Conservation (phyloP, 441 rosid genomes). For the Pelargonium fulgidum region DNA sequence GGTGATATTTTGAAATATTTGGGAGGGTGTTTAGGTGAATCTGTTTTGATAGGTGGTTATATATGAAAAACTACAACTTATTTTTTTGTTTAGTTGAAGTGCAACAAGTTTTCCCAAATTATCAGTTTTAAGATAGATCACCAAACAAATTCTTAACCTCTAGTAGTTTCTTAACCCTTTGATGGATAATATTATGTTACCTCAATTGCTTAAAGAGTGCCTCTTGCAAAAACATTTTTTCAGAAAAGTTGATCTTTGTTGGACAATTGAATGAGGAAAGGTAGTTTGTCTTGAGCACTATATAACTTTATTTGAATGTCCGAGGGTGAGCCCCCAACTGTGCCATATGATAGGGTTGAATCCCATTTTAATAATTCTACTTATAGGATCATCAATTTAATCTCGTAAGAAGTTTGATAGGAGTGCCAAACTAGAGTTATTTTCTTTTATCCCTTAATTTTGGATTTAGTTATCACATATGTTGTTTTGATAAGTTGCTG, state of each 20-base stretch:
- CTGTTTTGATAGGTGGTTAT: not conserved
- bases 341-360: not conserved
- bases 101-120: not conserved
- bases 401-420: not conserved
- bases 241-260: not conserved
- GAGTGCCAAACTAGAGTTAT: not conserved
- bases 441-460: not conserved
- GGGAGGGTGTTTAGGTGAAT: not conserved
- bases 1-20: not conserved
- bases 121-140: not conserved
- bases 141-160: not conserved
- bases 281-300: not conserved
- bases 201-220: not conserved
- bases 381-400: not conserved
- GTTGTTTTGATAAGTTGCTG: not conserved
- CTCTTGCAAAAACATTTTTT: not conserved
- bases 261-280: not conserved
- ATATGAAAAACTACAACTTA: not conserved
- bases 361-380: not conserved
- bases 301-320: not conserved
- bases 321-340: not conserved
- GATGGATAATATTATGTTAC: not conserved
- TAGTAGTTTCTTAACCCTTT: not conserved
- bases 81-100: not conserved
- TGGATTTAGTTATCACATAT: not conserved